These are phyloP conservation scores for Zychaea mexicana DNA, from an alignment of 371 early-diverging fungal species.

Conservation along the genomic window DNA sequence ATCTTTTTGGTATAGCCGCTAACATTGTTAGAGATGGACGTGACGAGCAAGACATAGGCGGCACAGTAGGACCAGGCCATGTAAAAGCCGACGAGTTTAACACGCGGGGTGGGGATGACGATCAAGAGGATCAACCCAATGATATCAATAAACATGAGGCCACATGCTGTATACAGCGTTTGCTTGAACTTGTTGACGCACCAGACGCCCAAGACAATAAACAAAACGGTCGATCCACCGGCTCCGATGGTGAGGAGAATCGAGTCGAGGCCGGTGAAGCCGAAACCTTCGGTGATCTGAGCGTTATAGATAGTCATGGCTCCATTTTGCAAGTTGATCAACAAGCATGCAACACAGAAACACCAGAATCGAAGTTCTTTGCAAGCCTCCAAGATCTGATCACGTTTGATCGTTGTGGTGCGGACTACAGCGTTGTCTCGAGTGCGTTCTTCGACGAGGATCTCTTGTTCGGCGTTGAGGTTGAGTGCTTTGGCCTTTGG, in stretches of 20 bases:
- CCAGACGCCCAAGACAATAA: conserved; percentile 25
- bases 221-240: conserved; percentile 31
- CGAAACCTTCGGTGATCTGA: conserved; percentile 33
- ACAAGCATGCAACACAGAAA: conserved; percentile 26
- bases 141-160: conserved; percentile 27
- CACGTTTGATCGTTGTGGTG: conserved; percentile 31
- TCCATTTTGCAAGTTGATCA: conserved; percentile 41
- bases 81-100: conserved; percentile 35
- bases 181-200: conserved; percentile 22
- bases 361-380: conserved; percentile 39
- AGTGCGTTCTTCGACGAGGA: conserved; percentile 38
- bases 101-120: conserved; percentile 25
- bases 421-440: conserved; percentile 40
- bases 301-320: conserved; percentile 37
- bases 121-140: conserved; percentile 35
- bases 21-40: conserved; percentile 24
- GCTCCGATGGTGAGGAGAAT: conserved; percentile 28
- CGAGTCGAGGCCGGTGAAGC: conserved; percentile 31
- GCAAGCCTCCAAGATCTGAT: conserved; percentile 39
- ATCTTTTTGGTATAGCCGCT: conserved; percentile 31
- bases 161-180: conserved; percentile 26
- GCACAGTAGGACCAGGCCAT: conserved; percentile 28
- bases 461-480: conserved; percentile 38
- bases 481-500: conserved; percentile 28
- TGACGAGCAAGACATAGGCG: conserved; percentile 31